Evolutionary conservation across 208 protist species (phyloP), one percentile per base, ranked within the genome.

Genomic region (Wallacemonas sp.): DNA sequence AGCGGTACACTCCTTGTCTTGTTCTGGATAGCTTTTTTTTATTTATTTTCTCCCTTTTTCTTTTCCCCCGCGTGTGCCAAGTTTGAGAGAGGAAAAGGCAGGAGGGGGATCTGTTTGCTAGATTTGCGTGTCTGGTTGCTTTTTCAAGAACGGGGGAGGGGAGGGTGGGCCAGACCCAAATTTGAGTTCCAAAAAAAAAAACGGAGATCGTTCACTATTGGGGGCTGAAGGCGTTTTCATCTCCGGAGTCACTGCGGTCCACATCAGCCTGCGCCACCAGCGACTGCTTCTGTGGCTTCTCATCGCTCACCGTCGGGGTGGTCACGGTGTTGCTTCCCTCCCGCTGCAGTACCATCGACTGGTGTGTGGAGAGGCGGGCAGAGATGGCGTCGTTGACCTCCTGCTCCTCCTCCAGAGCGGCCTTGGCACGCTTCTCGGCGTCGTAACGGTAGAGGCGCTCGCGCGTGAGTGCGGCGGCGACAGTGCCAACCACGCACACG

Each of bases 381-480:
- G 44, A 5, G 20, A 20, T 4, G 10, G 10, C 26, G 0, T 18
- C 52, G 25, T 59, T 39, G 16, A 29, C 52, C 29, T 36, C 31
- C 32, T 41, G n/a, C 23, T 44, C 48, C 46, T 72, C 50, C 22
- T 12, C 41, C 18, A 57, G 39, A 3, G 57, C 57, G 7, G 22
- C 50, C 57, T 59, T 52, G 16, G 57, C 76, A 14, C 49, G 54
- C 59, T 55, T 28, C 67, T 86, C 80, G 10, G 79, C 82, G 29
- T 74, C 75, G 32, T 74, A 74, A 22, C 86, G 76, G 52, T 76
- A 50, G 10, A 92, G 74, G 12, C 67, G 69, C 74, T 92, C 86
- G 32, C 74, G 74, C 0, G 86, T 78, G 26, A 84, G 72, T 22
- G 86, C 26, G 28, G 76, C 62, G n/a, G 79, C 38, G 11, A 89